These are phyloP conservation scores for Cyamopsis tetragonoloba DNA, from an alignment of 306 rosid species.

Conservation along the genomic window DNA sequence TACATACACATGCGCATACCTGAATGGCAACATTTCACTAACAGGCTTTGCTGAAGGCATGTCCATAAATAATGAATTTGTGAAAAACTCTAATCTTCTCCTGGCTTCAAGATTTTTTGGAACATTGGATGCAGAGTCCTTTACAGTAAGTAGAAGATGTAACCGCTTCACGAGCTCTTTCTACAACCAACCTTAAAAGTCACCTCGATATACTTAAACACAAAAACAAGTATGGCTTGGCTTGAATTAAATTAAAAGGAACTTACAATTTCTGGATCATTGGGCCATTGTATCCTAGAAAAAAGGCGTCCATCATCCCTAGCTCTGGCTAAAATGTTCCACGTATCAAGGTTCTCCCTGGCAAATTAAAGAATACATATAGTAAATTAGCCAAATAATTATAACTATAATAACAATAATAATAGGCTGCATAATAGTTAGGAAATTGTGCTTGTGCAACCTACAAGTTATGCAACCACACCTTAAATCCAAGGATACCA, in stretches of 20 bases:
- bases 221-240: not conserved
- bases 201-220: not conserved
- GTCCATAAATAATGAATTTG: constrained; percentile 95
- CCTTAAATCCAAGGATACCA: constrained; percentile 80
- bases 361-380: constrained; percentile 4
- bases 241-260: not conserved
- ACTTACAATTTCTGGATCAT: constrained; percentile 81
- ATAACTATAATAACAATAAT: no score
- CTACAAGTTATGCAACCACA: constrained; percentile 41
- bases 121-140: constrained; percentile 86
- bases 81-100: constrained; percentile 87
- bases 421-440: not conserved
- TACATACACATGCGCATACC: constrained; percentile 50
- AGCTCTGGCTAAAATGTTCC: constrained; percentile 87
- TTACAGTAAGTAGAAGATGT: constrained; percentile 92
- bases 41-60: constrained; percentile 94
- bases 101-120: constrained; percentile 99
- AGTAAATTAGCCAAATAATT: not conserved
- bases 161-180: constrained; percentile 85
- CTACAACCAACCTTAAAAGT: constrained; percentile 37
- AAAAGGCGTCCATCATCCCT: constrained; percentile 80
- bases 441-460: constrained; percentile 16
- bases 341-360: constrained; percentile 93
- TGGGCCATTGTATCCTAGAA: constrained; percentile 77
- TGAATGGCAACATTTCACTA: constrained; percentile 80